phyloP scores from a whole-genome alignment of 257 asterid genomes.

The Anisodus acutangulus region DNA sequence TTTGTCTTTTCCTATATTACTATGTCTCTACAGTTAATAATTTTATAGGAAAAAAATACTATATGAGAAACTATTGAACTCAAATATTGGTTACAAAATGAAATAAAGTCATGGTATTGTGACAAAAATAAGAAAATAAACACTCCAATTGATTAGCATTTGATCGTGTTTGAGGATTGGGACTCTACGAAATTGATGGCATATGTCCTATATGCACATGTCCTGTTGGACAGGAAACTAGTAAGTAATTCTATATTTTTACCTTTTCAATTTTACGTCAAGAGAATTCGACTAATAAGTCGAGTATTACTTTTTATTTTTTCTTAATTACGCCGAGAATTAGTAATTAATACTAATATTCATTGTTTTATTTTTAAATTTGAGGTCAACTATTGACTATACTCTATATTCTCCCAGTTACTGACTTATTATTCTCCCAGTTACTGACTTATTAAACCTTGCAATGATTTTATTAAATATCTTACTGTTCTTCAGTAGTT shows the following conservation, averaged over 20 bases:
- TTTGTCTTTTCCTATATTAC: too few species aligned
- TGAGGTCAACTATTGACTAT: too few species aligned
- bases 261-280: neutral
- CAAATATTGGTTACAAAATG: neutral
- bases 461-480: neutral
- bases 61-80: too few species aligned
- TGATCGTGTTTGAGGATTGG: neutral
- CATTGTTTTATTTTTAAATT: too few species aligned
- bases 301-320: too few species aligned
- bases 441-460: neutral
- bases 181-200: conserved; percentile 29
- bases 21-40: too few species aligned
- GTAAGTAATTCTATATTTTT: neutral
- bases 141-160: neutral
- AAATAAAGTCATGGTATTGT: neutral
- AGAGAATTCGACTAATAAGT: too few species aligned
- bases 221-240: conserved; percentile 28
- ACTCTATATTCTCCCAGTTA: too few species aligned
- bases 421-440: neutral
- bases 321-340: too few species aligned
- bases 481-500: neutral
- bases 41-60: too few species aligned
- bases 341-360: too few species aligned
- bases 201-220: conserved; percentile 44
- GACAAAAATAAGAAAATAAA: too few species aligned